Conservation (phyloP, 2,329 filamentous ascomycete species). For the Aureobasidium sp. region DNA sequence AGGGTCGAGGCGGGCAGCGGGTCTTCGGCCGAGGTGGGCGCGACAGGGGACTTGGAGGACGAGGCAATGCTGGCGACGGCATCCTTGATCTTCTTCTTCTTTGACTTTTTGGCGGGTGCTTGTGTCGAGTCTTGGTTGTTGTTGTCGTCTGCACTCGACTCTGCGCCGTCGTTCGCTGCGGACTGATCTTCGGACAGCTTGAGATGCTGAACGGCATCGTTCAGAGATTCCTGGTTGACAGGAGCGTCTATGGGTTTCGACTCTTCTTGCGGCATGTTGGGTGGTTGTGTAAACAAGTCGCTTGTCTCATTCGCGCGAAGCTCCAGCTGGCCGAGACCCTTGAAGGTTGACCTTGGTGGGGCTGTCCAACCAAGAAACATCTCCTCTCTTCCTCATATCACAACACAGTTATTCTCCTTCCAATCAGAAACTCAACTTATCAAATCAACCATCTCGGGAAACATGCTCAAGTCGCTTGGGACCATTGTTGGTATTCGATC, state of each 20-base stretch:
- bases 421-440: not conserved
- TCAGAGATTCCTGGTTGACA: constrained; percentile 40
- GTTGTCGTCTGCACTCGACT: not conserved
- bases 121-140: constrained; percentile 3
- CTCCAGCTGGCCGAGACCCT: not conserved
- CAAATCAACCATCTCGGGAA: not conserved
- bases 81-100: constrained; percentile 48
- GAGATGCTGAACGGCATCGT: constrained; percentile 37
- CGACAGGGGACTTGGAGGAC: constrained; percentile 12
- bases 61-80: constrained; percentile 18
- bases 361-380: not conserved
- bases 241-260: constrained; percentile 53
- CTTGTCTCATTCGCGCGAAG: not conserved
- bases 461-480: not conserved
- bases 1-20: constrained; percentile 11
- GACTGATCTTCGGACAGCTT: constrained; percentile 31
- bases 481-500: not conserved
- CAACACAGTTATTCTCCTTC: not conserved
- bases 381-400: too few relatives aligned
- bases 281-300: not conserved
- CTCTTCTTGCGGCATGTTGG: constrained; percentile 47
- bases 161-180: constrained; percentile 18
- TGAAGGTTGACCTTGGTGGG: not conserved
- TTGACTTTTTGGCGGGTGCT: constrained; percentile 52
- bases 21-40: constrained; percentile 15